phyloP scores from a whole-genome alignment of 495 filamentous ascomycete genomes.

The Neurospora terricola region DNA sequence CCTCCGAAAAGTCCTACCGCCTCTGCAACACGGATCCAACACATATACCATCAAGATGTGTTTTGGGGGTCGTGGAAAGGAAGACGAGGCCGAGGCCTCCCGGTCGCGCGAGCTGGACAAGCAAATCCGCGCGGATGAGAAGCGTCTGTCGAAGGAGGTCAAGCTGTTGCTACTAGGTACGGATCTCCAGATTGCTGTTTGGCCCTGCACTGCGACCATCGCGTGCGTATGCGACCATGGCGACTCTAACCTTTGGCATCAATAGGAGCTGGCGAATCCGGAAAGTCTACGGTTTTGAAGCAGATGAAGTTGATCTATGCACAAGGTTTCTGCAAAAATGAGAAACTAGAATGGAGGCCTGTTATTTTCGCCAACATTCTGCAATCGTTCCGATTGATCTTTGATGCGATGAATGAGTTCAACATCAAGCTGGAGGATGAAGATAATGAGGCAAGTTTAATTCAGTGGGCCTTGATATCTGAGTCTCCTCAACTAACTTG shows the following conservation, averaged over 20 bases:
- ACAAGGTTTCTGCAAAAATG: constrained; percentile 80
- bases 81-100: constrained; percentile 34
- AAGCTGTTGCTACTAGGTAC: constrained; percentile 76
- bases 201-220: background rate
- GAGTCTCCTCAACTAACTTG: background rate
- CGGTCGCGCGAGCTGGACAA: constrained; percentile 64
- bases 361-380: constrained; percentile 92
- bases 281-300: constrained; percentile 96
- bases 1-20: background rate
- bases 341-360: constrained; percentile 85
- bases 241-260: background rate
- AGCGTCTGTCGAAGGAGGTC: constrained; percentile 65
- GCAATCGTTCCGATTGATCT: constrained; percentile 76
- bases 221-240: background rate
- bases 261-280: constrained; percentile 90
- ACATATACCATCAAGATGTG: constrained; percentile 42
- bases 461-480: background rate
- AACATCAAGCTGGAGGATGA: constrained; percentile 64
- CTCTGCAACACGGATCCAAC: background rate
- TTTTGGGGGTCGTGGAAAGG: constrained; percentile 47
- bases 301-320: constrained; percentile 99
- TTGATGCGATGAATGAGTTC: constrained; percentile 89
- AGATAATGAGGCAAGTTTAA: constrained; percentile 60
- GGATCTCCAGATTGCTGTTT: constrained; percentile 15
- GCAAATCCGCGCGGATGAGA: constrained; percentile 69